Evolutionary conservation across 1,139 yeast genomes (phyloP).

Genomic region (Kodamaea sp.): DNA sequence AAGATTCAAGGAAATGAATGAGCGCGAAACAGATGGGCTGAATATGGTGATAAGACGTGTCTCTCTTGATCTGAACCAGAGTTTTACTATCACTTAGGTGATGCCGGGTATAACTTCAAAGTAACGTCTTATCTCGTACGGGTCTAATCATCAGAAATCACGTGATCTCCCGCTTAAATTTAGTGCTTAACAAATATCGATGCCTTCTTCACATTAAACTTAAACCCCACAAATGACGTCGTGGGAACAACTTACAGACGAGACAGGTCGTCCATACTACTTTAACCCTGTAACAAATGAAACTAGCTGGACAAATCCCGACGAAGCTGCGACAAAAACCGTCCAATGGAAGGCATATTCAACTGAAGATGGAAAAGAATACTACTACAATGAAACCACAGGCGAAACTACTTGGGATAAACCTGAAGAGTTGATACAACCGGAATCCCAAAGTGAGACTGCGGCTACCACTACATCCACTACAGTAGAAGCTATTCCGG

Average conservation of each 20-base stretch:
- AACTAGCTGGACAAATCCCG: conserved; percentile 85
- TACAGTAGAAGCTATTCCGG: conserved; percentile 4
- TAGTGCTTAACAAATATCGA: no score
- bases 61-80: no score
- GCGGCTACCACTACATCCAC: conserved; percentile 3
- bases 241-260: conserved; percentile 71
- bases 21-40: no score
- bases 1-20: no score
- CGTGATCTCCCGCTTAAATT: no score
- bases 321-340: conserved; percentile 38
- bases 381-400: conserved; percentile 69
- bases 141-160: no score
- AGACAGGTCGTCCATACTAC: conserved; percentile 70
- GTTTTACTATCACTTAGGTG: no score
- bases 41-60: no score
- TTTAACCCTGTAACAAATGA: conserved; percentile 65
- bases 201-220: no score
- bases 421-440: conserved; percentile 48
- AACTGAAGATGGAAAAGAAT: conserved; percentile 70
- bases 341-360: conserved; percentile 64
- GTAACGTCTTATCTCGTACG: no score
- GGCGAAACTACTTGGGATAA: conserved; percentile 80
- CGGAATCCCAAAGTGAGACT: background rate
- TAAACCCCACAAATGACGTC: conserved; percentile 12
- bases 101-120: no score